Evolutionary conservation across 2,329 filamentous ascomycete species (phyloP), one percentile per base, ranked within the genome.

Genomic region (Curvularia verruculosa): DNA sequence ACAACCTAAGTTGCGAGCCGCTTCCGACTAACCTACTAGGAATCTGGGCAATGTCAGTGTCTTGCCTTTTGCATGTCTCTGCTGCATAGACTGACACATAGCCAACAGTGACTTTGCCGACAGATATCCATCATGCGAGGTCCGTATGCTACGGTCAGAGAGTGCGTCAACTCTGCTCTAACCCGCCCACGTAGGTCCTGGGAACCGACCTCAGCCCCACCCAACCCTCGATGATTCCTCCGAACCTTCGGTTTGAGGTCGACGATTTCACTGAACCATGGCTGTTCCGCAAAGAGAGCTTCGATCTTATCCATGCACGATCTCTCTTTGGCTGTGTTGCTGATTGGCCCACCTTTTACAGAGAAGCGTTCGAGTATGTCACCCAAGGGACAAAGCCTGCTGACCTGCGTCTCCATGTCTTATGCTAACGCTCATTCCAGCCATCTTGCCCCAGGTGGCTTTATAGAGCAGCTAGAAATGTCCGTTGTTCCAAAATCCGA

Each of bases 201-300:
- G 77, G 76, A 8, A 75, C 70, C 5, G 76, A 78, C 50, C 65
- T 79, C 5, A 72, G 67, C 49, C 75, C 77, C n/a, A 79, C 77
- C 7, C 78, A 78, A 49, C 75, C 76, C 1, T 64, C 51, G 5
- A 68, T 71, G 56, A 63, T 73, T 13, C 72, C 73, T 3, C 71
- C 71, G 5, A 75, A 75, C 44, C 63, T 67, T 9, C 59, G 53
- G 19, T 74, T 75, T 59, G 69, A 75, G 44, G 63, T 74, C 37
- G 72, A 75, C 53, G 70, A 75, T 49, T 66, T 66, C 56, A 68
- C 70, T 10, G 61, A 70, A 3, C 64, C 66, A 8, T 76, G 74
- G 74, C 54, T 64, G 1, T 69, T 69, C 50, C 67, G 61, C 13
- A 61, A 59, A 31, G 52, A 65, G 5, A 60, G 56, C 31, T 69